Conservation (phyloP, 1,139 yeast species). For the Suhomyces anneliseae region DNA sequence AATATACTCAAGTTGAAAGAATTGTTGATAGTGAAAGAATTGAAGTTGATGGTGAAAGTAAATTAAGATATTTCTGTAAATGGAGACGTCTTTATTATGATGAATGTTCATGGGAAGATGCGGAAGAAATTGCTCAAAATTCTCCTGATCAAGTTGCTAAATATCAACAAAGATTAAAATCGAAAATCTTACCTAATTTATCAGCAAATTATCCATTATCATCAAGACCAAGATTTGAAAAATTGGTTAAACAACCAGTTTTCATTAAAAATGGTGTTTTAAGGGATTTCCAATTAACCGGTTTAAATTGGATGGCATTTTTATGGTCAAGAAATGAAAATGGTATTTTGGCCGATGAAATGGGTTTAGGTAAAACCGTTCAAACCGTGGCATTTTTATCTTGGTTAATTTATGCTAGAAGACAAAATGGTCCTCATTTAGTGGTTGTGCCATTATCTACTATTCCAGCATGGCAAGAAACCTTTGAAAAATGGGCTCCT, state of each 20-base stretch:
- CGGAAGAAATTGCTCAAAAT: conserved; percentile 76
- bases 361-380: conserved; percentile 98
- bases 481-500: conserved; percentile 97
- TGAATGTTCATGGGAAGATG: conserved; percentile 97
- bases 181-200: conserved; percentile 80
- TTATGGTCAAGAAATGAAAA: conserved; percentile 97
- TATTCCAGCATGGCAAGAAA: conserved; percentile 98
- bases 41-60: conserved; percentile 58
- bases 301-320: conserved; percentile 99
- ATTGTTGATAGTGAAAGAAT: conserved; percentile 85
- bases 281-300: conserved; percentile 96
- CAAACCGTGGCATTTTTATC: conserved; percentile 94
- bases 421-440: conserved; percentile 95
- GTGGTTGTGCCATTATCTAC: conserved; percentile 97
- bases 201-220: conserved; percentile 72
- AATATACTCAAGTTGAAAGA: conserved; percentile 84
- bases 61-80: conserved; percentile 80
- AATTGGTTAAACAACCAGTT: conserved; percentile 80
- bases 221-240: conserved; percentile 86
- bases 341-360: conserved; percentile 97
- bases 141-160: conserved; percentile 85
- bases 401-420: conserved; percentile 90
- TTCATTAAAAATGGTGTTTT: conserved; percentile 90
- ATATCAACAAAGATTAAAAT: conserved; percentile 77
- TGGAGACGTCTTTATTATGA: conserved; percentile 95